A percentile compares a stretch with the other conserved stretches of the same genome.
phyloP scores from a whole-genome alignment of 2,329 filamentous ascomycete species.

The Apiospora aurea region DNA sequence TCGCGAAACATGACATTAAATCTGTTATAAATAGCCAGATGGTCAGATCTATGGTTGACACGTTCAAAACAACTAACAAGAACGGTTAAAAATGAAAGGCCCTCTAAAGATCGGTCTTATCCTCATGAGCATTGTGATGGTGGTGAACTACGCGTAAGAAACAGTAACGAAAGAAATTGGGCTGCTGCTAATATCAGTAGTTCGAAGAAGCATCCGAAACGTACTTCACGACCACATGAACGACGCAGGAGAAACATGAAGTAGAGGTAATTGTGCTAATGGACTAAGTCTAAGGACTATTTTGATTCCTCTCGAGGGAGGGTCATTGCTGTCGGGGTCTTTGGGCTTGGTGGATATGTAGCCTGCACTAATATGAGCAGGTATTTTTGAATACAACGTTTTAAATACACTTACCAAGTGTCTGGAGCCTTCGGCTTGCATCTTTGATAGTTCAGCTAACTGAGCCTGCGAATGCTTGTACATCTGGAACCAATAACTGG shows the following conservation, averaged over 20 bases:
- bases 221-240: background rate
- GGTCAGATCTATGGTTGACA: background rate
- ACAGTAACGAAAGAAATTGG: background rate
- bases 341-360: slow-evolving; percentile 1
- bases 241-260: background rate
- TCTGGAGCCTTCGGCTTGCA: background rate
- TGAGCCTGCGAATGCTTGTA: slow-evolving; percentile 2
- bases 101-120: slow-evolving; percentile 5
- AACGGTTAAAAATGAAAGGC: background rate
- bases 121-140: background rate
- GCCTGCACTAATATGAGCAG: background rate
- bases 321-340: background rate
- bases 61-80: background rate
- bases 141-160: background rate
- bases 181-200: background rate
- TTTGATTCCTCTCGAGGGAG: background rate
- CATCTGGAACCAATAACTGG: background rate
- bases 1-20: background rate
- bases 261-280: background rate
- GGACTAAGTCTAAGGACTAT: background rate
- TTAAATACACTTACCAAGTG: background rate
- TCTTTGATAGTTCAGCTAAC: slow-evolving; percentile 4
- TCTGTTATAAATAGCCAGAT: slow-evolving; percentile 4
- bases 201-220: background rate
- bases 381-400: background rate